phyloP scores from a whole-genome alignment of 805 yeast genomes.

The Wickerhamiella vanderwaltii region DNA sequence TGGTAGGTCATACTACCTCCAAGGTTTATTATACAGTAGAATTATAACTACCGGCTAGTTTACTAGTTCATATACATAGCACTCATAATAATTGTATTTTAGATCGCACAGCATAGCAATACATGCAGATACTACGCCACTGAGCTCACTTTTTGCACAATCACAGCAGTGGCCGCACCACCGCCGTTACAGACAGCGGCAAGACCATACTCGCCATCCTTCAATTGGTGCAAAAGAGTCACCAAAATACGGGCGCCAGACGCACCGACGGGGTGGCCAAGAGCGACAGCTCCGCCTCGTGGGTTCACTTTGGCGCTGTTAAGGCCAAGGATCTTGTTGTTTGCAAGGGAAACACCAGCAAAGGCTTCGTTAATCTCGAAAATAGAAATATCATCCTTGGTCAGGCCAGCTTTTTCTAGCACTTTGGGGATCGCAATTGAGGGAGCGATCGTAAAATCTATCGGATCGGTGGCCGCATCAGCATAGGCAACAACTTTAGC shows the following conservation, averaged over 20 bases:
- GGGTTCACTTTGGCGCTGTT: slow-evolving; percentile 62
- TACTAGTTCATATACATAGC: too few relatives aligned
- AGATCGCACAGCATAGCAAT: too few relatives aligned
- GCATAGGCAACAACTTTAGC: slow-evolving; percentile 85
- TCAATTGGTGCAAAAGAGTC: slow-evolving; percentile 28
- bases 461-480: slow-evolving; percentile 88
- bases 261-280: slow-evolving; percentile 90
- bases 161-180: slow-evolving; percentile 92
- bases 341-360: slow-evolving; percentile 84
- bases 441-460: slow-evolving; percentile 91
- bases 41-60: too few relatives aligned
- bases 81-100: too few relatives aligned
- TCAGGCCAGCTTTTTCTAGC: slow-evolving; percentile 62
- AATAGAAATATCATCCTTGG: slow-evolving; percentile 55
- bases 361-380: slow-evolving; percentile 96
- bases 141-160: slow-evolving; percentile 51
- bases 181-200: slow-evolving; percentile 98
- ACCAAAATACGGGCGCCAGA: slow-evolving; percentile 87
- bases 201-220: slow-evolving; percentile 75
- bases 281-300: slow-evolving; percentile 89
- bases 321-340: slow-evolving; percentile 53
- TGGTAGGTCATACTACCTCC: too few relatives aligned
- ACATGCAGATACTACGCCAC: too few relatives aligned
- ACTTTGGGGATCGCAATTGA: slow-evolving; percentile 87
- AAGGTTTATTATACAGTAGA: too few relatives aligned